A percentile compares a stretch with the other conserved stretches of the same genome.
These are phyloP conservation scores for Stevia rebaudiana DNA, from an alignment of 140 eudicot species.

Conservation along the genomic window DNA sequence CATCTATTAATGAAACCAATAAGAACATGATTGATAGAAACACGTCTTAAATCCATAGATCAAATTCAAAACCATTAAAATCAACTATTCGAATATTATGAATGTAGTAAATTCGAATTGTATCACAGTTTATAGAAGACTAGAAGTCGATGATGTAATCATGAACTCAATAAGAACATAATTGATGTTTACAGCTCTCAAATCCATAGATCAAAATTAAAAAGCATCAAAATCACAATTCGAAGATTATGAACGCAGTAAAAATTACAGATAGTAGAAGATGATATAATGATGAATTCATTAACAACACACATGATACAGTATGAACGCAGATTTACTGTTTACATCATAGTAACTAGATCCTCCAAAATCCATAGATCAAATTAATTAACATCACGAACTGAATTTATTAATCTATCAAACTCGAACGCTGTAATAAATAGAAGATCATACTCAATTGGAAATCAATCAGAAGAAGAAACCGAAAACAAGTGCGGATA, in stretches of 20 bases:
- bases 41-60: no score
- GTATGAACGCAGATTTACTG: background rate
- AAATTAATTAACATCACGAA: constrained; percentile 19
- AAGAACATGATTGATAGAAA: background rate
- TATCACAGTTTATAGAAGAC: no score
- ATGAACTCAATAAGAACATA: background rate
- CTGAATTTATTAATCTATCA: constrained; percentile 26
- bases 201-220: no score
- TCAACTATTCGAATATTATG: background rate
- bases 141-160: background rate
- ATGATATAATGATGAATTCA: background rate
- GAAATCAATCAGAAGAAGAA: constrained; percentile 23
- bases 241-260: background rate
- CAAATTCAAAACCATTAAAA: background rate
- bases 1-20: background rate
- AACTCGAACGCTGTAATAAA: constrained; percentile 12
- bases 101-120: background rate
- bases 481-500: constrained; percentile 35
- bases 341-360: background rate
- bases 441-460: constrained; percentile 9
- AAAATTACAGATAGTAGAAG: background rate
- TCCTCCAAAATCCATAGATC: constrained; percentile 11
- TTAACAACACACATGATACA: background rate
- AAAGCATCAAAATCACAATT: background rate
- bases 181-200: background rate